A percentile compares a stretch with the other conserved stretches of the same genome.
Evolutionary conservation across 2,329 filamentous ascomycete genomes (phyloP).

Genomic region (Aureobasidium mangrovei): DNA sequence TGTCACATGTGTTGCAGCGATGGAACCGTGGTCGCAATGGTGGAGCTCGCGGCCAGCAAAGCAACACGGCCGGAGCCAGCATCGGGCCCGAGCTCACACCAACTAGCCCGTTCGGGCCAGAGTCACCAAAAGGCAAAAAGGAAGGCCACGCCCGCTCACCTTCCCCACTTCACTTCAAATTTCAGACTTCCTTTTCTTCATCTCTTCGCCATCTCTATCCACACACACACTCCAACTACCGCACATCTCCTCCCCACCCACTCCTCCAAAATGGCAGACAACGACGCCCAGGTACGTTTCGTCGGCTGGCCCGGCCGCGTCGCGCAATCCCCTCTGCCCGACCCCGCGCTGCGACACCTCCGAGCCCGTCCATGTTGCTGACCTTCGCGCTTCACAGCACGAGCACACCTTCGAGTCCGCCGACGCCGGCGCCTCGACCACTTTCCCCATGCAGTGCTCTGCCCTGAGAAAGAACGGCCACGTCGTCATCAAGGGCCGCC

Average conservation of each 20-base stretch:
- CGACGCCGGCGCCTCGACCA: conserved; percentile 91
- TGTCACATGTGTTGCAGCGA: no score
- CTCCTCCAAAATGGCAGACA: conserved; percentile 21
- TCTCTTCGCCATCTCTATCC: conserved; percentile 15
- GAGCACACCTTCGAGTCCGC: conserved; percentile 76
- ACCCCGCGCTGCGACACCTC: conserved; percentile 1
- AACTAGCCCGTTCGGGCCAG: background rate
- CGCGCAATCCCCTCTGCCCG: conserved; percentile 2
- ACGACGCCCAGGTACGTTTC: conserved; percentile 23
- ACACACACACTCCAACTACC: conserved; percentile 9
- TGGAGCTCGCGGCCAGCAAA: no score
- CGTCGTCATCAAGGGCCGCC: conserved; percentile 97
- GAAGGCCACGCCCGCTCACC: background rate
- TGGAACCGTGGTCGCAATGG: no score
- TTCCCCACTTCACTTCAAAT: conserved; percentile 11
- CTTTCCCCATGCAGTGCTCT: conserved; percentile 98
- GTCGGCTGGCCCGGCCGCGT: conserved; percentile 6
- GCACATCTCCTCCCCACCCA: conserved; percentile 8
- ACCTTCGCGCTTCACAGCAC: conserved; percentile 33
- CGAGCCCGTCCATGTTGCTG: background rate
- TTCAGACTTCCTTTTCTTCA: conserved; percentile 6
- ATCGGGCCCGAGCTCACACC: background rate
- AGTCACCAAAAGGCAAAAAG: background rate
- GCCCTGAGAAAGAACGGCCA: conserved; percentile 98
- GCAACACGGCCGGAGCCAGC: no score